These are phyloP conservation scores for Hansenula sp. DNA, from an alignment of 1,139 yeast genomes.

Conservation along the genomic window DNA sequence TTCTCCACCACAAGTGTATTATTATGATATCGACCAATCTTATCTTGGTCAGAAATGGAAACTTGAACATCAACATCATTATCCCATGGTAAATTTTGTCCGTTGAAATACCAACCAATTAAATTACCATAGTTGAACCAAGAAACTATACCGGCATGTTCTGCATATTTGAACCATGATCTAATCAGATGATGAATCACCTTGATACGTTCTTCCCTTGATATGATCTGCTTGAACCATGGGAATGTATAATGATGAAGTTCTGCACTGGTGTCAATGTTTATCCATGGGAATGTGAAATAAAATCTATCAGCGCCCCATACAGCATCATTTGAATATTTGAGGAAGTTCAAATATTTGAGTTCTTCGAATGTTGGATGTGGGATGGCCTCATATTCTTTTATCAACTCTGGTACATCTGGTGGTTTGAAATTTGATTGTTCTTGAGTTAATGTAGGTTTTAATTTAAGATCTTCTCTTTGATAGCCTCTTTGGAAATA, in stretches of 20 bases:
- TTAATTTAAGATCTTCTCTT: not conserved
- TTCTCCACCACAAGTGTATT: conserved; percentile 51
- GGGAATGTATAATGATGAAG: conserved; percentile 46
- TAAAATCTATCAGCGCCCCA: conserved; percentile 21
- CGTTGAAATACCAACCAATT: conserved; percentile 65
- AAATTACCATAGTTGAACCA: conserved; percentile 66
- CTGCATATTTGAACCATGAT: conserved; percentile 55
- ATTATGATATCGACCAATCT: conserved; percentile 46
- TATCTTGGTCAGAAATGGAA: conserved; percentile 51
- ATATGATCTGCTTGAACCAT: conserved; percentile 39
- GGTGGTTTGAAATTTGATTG: conserved; percentile 13
- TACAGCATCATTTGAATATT: conserved; percentile 18
- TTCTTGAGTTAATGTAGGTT: not conserved
- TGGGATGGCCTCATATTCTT: conserved; percentile 9
- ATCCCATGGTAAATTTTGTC: conserved; percentile 65
- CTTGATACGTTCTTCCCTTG: conserved; percentile 38
- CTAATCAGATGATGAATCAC: conserved; percentile 49
- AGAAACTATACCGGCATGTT: conserved; percentile 41
- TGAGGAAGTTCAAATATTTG: conserved; percentile 21
- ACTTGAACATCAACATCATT: conserved; percentile 63
- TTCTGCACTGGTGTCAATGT: conserved; percentile 35
- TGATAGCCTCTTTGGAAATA: not conserved
- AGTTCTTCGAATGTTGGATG: conserved; percentile 10
- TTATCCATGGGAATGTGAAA: conserved; percentile 45
- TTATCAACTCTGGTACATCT: conserved; percentile 12